Evolutionary conservation across 2,329 filamentous ascomycete genomes (phyloP), one percentile per base, ranked within the genome.

Genomic region (Bisporella sp.): DNA sequence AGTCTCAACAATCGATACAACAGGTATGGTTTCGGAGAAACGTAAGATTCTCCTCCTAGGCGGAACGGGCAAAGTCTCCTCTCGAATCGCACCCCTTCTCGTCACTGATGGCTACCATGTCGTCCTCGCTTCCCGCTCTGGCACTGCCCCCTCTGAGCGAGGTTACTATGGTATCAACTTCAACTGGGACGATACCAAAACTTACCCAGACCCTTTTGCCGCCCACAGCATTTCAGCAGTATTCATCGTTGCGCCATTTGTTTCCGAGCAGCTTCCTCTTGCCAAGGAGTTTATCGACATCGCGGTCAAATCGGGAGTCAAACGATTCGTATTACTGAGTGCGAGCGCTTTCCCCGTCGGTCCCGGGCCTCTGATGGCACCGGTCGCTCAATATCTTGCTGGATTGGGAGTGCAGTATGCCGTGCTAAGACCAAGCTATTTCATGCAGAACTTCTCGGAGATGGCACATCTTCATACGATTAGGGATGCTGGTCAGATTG

Each of bases 361-460:
- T 2, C 21, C 21, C 21, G 68, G 67, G 3, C 60, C 62, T 4
- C 57, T 60, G 4, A 65, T 68, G 61, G 69, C 68, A 0, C 53
- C 63, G 42, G 65, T 73, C 28, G 68, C 70, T 47, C 57, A 62
- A 32, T 71, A 72, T 49, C 56, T 76, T 29, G 53, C 62, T 6
- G 61, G 68, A 57, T 63, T 71, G 2, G 62, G 66, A 12, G 57
- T 72, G 1, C 70, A 71, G 47, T 76, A 69, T 64, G 65, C 66
- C 5, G 66, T 73, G 6, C 51, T 77, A 55, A 58, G 72, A 50
- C 71, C 73, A 4, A 72, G 68, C 12, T 78, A 73, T 71, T 77
- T 77, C 50, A 72, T 73, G 63, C 64, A 77, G 55, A 76, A 76
- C 57, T 70, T 76, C 49, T 62, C 64, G 1, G 64, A 69, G 49